Evolutionary conservation across 2,329 filamentous ascomycete genomes (phyloP).

Genomic region (Leptographium lundbergii): DNA sequence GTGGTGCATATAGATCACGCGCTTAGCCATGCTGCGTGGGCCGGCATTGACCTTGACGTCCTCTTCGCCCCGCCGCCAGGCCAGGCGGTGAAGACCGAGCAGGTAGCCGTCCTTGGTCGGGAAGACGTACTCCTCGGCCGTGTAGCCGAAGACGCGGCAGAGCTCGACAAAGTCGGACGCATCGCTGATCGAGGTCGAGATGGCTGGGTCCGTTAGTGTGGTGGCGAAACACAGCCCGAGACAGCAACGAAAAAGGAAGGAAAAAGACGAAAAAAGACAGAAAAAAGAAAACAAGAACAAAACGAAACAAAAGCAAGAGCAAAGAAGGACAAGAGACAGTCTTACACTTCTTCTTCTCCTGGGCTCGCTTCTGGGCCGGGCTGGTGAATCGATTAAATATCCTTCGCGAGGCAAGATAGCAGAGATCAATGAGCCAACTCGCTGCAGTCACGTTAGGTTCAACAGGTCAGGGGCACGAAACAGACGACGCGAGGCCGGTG

Average conservation of each 20-base stretch:
- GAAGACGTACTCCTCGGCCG: constrained; percentile 90
- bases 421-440: constrained; percentile 65
- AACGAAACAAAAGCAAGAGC: constrained; percentile 10
- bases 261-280: not conserved
- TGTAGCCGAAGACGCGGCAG: constrained; percentile 84
- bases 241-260: not conserved
- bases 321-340: constrained; percentile 15
- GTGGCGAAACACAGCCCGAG: not conserved
- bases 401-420: constrained; percentile 68
- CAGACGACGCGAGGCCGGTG: not conserved
- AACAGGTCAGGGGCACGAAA: not conserved
- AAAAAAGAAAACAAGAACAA: not conserved
- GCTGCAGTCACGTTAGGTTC: constrained; percentile 33
- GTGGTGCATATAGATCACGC: constrained; percentile 88
- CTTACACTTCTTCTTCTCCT: constrained; percentile 53
- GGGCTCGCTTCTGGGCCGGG: constrained; percentile 53
- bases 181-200: constrained; percentile 68
- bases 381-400: constrained; percentile 71
- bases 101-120: constrained; percentile 92
- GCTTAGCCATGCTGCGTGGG: constrained; percentile 57
- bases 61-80: constrained; percentile 72
- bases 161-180: constrained; percentile 88
- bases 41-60: constrained; percentile 65
- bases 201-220: constrained; percentile 26
- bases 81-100: constrained; percentile 76